These are phyloP conservation scores for Spathaspora passalidarum DNA, from an alignment of 805 yeast species.

Conservation along the genomic window DNA sequence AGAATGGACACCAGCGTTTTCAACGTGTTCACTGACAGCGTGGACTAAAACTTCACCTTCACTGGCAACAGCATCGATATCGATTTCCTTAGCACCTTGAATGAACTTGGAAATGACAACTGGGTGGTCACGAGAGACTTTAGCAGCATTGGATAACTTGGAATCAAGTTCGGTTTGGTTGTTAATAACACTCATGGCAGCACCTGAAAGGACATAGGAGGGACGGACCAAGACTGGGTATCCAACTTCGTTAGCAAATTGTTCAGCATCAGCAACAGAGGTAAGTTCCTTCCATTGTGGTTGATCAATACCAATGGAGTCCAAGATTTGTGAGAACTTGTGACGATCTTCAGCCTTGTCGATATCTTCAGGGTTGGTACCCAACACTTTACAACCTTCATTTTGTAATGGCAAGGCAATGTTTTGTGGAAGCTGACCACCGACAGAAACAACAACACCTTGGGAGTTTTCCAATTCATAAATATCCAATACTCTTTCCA, in stretches of 20 bases:
- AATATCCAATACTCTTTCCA: conserved; percentile 96
- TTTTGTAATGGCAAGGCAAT: conserved; percentile 83
- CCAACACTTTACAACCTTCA: conserved; percentile 83
- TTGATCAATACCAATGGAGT: conserved; percentile 90
- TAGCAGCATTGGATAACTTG: conserved; percentile 83
- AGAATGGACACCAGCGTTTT: conserved; percentile 97
- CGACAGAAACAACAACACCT: conserved; percentile 94
- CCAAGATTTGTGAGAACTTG: conserved; percentile 91
- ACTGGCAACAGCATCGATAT: conserved; percentile 93
- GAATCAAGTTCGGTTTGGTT: conserved; percentile 74
- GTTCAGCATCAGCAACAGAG: conserved; percentile 78
- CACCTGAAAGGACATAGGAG: conserved; percentile 95
- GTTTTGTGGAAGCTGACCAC: conserved; percentile 98
- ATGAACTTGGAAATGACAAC: conserved; percentile 96
- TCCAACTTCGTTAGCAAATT: conserved; percentile 80
- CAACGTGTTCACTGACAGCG: conserved; percentile 96
- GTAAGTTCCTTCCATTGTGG: conserved; percentile 97
- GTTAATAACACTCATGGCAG: conserved; percentile 95
- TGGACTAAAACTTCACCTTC: conserved; percentile 88
- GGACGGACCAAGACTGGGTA: conserved; percentile 98
- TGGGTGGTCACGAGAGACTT: conserved; percentile 94
- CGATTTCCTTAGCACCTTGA: conserved; percentile 95
- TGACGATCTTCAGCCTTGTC: conserved; percentile 98
- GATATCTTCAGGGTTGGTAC: conserved; percentile 91
- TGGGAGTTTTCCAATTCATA: conserved; percentile 86